phyloP scores from a whole-genome alignment of 495 filamentous ascomycete genomes.

The Tuber magnatum region DNA sequence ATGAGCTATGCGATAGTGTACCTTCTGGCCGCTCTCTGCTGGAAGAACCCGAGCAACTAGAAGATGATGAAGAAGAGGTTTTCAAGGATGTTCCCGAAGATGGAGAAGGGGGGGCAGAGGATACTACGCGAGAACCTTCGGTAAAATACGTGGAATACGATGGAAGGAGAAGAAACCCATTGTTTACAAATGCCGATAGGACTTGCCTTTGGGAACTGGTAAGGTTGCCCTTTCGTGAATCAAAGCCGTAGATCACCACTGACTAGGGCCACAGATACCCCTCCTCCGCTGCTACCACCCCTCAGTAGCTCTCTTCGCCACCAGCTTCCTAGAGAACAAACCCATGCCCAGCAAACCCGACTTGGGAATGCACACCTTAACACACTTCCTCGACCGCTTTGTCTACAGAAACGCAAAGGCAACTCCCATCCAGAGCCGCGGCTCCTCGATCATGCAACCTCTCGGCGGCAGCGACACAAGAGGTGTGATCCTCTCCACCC shows the following conservation, averaged over 20 bases:
- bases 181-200: constrained; percentile 79
- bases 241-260: not conserved
- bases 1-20: constrained; percentile 69
- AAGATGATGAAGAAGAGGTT: constrained; percentile 55
- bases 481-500: constrained; percentile 58
- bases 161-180: constrained; percentile 80
- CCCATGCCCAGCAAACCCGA: constrained; percentile 80
- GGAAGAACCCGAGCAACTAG: constrained; percentile 65
- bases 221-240: constrained; percentile 35
- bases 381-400: constrained; percentile 93
- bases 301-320: constrained; percentile 82
- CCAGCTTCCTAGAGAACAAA: constrained; percentile 57
- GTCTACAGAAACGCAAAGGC: constrained; percentile 87
- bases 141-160: constrained; percentile 54
- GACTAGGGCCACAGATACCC: constrained; percentile 49
- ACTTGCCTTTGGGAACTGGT: constrained; percentile 90
- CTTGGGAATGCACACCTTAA: constrained; percentile 74
- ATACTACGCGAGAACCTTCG: constrained; percentile 4
- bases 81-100: constrained; percentile 63
- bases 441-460: constrained; percentile 92
- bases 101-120: constrained; percentile 39
- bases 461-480: constrained; percentile 59
- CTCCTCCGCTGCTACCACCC: constrained; percentile 83
- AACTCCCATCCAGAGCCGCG: constrained; percentile 52
- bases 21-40: constrained; percentile 66